These are phyloP conservation scores for Albatrellus ellisii DNA, from an alignment of 768 basidiomycete genomes.

Conservation along the genomic window DNA sequence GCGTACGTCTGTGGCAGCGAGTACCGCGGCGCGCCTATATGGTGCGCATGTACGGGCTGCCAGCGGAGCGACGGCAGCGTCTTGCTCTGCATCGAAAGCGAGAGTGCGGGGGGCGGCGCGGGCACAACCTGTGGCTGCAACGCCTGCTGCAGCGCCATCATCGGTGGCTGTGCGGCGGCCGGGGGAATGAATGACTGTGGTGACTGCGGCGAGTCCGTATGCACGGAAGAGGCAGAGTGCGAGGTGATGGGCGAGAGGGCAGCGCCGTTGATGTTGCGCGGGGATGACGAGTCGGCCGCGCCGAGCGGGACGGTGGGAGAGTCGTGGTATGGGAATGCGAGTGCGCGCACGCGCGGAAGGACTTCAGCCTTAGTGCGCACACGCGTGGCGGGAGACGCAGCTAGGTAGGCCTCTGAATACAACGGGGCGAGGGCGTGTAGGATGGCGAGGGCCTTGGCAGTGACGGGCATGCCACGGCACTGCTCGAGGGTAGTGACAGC, in stretches of 20 bases:
- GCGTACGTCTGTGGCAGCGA: slow-evolving; percentile 2
- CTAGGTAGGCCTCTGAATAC: slow-evolving; percentile 42
- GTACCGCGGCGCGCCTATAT: not conserved
- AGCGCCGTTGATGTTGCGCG: not conserved
- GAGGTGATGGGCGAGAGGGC: not conserved
- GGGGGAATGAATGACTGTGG: not conserved
- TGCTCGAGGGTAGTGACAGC: slow-evolving; percentile 49
- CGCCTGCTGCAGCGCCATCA: not conserved
- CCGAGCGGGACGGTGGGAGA: slow-evolving; percentile 34
- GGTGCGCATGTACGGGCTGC: too few species aligned
- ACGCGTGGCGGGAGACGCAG: slow-evolving; percentile 37
- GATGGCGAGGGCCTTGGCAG: slow-evolving; percentile 56
- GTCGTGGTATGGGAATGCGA: slow-evolving; percentile 67
- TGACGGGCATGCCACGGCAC: slow-evolving; percentile 39
- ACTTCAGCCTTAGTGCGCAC: slow-evolving; percentile 33
- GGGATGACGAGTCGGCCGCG: slow-evolving; percentile 22
- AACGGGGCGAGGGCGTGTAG: slow-evolving; percentile 49
- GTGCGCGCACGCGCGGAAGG: slow-evolving; percentile 47
- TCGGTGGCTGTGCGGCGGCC: not conserved
- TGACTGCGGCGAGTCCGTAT: not conserved
- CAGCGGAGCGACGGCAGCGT: too few species aligned
- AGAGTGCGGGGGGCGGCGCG: not conserved
- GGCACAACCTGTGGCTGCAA: not conserved
- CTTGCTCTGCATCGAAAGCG: not conserved
- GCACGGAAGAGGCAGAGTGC: slow-evolving; percentile 1